Evolutionary conservation across 2,329 filamentous ascomycete species (phyloP).

Genomic region (Fusarium kyushuense): DNA sequence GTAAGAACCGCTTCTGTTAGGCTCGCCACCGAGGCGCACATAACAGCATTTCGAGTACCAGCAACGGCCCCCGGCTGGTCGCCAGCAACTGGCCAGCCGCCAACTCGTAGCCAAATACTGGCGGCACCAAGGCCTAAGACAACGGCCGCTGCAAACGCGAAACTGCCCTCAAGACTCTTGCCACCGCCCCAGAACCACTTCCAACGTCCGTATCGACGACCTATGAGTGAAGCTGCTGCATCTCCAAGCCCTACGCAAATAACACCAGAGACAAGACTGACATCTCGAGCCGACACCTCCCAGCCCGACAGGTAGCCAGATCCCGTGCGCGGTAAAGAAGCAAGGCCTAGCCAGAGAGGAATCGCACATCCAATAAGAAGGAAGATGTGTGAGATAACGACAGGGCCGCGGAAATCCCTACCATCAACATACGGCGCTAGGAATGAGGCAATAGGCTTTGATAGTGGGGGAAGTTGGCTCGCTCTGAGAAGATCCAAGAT

Average conservation of each 20-base stretch:
- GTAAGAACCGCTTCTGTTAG: conserved; percentile 95
- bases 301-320: conserved; percentile 73
- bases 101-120: conserved; percentile 79
- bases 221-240: conserved; percentile 90
- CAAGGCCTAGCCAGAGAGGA: conserved; percentile 89
- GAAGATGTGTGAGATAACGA: conserved; percentile 97
- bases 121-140: conserved; percentile 77
- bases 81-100: conserved; percentile 74
- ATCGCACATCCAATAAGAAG: conserved; percentile 94
- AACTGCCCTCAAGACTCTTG: conserved; percentile 89
- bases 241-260: conserved; percentile 96
- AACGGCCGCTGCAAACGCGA: conserved; percentile 86
- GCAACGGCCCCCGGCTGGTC: conserved; percentile 54
- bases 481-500: conserved; percentile 90
- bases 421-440: conserved; percentile 95
- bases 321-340: conserved; percentile 71
- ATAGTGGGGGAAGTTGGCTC: conserved; percentile 90
- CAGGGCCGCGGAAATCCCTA: conserved; percentile 89
- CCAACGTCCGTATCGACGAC: conserved; percentile 82
- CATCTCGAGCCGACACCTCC: conserved; percentile 79
- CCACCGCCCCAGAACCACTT: conserved; percentile 99
- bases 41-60: conserved; percentile 72
- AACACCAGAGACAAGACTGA: conserved; percentile 92
- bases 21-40: conserved; percentile 84
- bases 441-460: conserved; percentile 86